Evolutionary conservation across 2,329 filamentous ascomycete species (phyloP).

Genomic region (Pseudopyricularia javanii): DNA sequence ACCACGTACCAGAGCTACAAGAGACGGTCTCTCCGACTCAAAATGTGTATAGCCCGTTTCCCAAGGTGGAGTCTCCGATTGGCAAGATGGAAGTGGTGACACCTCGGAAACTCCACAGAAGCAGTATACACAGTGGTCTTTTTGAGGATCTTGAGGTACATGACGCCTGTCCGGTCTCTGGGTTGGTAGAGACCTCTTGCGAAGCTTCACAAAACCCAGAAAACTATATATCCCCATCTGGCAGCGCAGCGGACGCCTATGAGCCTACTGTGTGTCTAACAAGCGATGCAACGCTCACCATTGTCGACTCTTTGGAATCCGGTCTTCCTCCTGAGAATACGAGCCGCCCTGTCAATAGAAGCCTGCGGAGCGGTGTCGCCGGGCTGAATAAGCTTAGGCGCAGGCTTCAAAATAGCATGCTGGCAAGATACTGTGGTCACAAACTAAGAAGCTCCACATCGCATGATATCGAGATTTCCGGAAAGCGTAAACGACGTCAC

Average conservation of each 20-base stretch:
- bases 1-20: neutral
- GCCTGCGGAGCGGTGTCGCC: neutral
- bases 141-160: neutral
- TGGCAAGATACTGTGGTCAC: neutral
- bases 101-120: neutral
- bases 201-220: neutral
- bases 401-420: neutral
- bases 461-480: neutral
- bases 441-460: neutral
- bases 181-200: neutral
- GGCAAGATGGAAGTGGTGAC: neutral
- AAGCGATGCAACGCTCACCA: neutral
- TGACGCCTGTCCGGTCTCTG: neutral
- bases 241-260: neutral
- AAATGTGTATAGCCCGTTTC: neutral
- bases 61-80: neutral
- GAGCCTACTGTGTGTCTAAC: neutral
- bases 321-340: neutral
- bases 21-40: neutral
- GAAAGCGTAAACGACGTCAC: neutral
- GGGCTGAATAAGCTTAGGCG: neutral
- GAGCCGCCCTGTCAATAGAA: neutral
- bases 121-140: neutral
- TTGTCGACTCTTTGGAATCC: neutral
- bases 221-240: neutral